Conservation (phyloP, 768 basidiomycete genomes). For the Lyophyllum atratum region DNA sequence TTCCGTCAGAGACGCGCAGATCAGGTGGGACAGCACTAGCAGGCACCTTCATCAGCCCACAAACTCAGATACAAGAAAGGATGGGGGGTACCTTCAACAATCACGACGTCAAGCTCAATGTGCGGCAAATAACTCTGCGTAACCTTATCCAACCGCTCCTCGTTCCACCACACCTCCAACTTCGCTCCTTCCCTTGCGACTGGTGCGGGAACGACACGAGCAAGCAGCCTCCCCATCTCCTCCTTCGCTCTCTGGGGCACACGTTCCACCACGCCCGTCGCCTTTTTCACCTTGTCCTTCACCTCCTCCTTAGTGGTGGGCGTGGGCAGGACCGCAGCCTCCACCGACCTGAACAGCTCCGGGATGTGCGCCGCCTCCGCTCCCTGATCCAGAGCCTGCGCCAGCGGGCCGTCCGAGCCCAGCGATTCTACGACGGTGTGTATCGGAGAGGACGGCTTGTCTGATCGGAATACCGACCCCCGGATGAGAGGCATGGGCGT, state of each 20-base stretch:
- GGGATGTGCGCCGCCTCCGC: constrained; percentile 40
- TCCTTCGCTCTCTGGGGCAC: neutral
- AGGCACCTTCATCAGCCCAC: neutral
- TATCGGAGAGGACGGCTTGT: constrained; percentile 46
- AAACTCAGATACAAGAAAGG: neutral
- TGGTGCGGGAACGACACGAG: neutral
- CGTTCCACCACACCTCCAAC: constrained; percentile 54
- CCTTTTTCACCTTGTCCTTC: constrained; percentile 21
- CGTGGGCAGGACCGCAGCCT: constrained; percentile 16
- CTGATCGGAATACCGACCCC: constrained; percentile 46
- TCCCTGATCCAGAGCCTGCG: constrained; percentile 50
- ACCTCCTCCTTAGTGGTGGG: constrained; percentile 22
- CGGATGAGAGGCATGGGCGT: constrained; percentile 41
- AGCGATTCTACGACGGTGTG: constrained; percentile 55
- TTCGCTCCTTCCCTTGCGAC: neutral
- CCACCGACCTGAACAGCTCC: constrained; percentile 47
- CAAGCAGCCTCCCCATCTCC: neutral
- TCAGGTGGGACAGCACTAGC: constrained; percentile 67
- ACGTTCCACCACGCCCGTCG: neutral
- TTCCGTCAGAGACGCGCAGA: constrained; percentile 74
- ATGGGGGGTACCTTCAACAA: constrained; percentile 54
- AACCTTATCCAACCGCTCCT: constrained; percentile 51
- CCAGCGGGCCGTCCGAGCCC: constrained; percentile 59
- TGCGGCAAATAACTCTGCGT: constrained; percentile 61
- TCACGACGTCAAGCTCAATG: constrained; percentile 60